Evolutionary conservation across 306 rosid species (phyloP).

Genomic region (Lagenaria siceraria): DNA sequence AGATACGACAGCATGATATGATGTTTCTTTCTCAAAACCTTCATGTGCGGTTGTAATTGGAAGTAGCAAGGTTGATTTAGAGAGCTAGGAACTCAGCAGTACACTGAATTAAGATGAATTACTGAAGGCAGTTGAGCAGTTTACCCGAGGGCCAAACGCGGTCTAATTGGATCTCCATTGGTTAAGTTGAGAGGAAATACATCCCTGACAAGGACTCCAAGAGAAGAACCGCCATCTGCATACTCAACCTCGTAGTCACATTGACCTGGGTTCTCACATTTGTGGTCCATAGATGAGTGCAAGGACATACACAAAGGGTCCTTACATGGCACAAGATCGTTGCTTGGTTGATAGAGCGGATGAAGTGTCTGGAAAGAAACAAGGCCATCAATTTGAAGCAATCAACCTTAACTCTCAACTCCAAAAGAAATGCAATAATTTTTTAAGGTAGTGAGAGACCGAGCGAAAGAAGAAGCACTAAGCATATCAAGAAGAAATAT

Average conservation of each 20-base stretch:
- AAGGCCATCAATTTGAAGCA: neutral
- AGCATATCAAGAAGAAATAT: neutral
- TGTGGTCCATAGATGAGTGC: constrained; percentile 33
- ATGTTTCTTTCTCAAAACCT: neutral
- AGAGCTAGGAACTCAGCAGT: neutral
- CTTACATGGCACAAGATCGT: constrained; percentile 54
- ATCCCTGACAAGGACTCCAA: constrained; percentile 73
- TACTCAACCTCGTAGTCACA: constrained; percentile 77
- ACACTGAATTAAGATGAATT: neutral
- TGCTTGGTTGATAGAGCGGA: constrained; percentile 60
- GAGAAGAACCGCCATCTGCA: constrained; percentile 76
- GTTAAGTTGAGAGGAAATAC: constrained; percentile 49
- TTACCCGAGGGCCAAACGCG: constrained; percentile 70
- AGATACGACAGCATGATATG: neutral
- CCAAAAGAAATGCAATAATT: neutral
- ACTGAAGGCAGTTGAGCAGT: constrained; percentile 5
- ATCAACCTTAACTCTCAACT: neutral
- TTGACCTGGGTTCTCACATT: constrained; percentile 52
- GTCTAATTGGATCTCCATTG: constrained; percentile 44
- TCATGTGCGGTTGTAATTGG: neutral
- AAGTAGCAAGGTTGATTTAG: neutral
- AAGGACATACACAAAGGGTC: constrained; percentile 65
- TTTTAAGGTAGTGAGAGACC: neutral
- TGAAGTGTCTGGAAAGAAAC: constrained; percentile 55
- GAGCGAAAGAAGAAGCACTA: neutral